These are phyloP conservation scores for Pestalotiopsis sp. DNA, from an alignment of 2,329 filamentous ascomycete species.

Conservation along the genomic window DNA sequence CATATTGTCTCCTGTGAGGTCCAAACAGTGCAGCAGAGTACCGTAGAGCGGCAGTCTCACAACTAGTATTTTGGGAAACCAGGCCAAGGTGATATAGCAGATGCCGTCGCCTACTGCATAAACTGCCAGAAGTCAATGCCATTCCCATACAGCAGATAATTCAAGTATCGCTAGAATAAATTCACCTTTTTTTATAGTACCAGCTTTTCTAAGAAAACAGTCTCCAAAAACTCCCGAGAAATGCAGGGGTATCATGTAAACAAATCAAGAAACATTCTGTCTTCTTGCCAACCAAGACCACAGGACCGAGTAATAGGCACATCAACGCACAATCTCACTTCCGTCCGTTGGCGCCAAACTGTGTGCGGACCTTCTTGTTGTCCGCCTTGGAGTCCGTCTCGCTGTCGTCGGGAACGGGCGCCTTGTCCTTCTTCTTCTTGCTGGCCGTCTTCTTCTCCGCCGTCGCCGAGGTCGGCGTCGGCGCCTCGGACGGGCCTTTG, in stretches of 20 bases:
- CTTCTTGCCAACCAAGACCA: background rate
- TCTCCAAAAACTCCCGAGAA: background rate
- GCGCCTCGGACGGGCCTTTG: slow-evolving; percentile 48
- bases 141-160: background rate
- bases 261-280: background rate
- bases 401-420: slow-evolving; percentile 52
- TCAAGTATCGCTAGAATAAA: background rate
- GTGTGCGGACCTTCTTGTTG: slow-evolving; percentile 59
- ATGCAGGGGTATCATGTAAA: slow-evolving; percentile 14
- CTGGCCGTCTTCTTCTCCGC: slow-evolving; percentile 40
- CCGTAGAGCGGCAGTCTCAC: no score
- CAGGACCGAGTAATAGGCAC: background rate
- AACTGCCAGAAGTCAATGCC: background rate
- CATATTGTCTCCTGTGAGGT: background rate
- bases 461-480: slow-evolving; percentile 58
- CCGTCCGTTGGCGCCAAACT: slow-evolving; percentile 55
- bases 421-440: slow-evolving; percentile 58
- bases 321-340: slow-evolving; percentile 39
- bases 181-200: background rate
- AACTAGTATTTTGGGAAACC: no score
- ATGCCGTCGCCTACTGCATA: no score
- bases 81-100: no score
- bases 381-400: slow-evolving; percentile 56
- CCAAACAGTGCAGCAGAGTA: background rate
- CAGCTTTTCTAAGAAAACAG: background rate